These are phyloP conservation scores for Eutrema yunnanense DNA, from an alignment of 345 rosid genomes.

Conservation along the genomic window DNA sequence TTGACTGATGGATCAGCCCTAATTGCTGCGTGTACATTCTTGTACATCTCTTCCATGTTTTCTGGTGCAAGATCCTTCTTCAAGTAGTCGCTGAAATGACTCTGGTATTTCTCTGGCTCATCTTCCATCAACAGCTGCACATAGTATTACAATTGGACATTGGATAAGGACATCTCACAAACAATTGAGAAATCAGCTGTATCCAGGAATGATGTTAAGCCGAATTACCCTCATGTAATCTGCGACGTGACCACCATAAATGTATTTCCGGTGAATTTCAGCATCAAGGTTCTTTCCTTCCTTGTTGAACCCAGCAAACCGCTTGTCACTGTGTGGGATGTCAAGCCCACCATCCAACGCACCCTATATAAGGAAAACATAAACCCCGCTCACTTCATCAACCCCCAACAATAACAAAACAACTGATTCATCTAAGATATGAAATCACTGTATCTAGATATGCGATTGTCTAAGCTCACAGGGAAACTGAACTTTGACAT, in stretches of 20 bases:
- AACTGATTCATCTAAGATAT: neutral
- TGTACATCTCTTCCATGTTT: constrained; percentile 18
- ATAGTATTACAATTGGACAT: neutral
- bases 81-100: constrained; percentile 14
- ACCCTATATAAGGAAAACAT: constrained; percentile 36
- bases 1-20: constrained; percentile 16
- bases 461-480: neutral
- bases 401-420: neutral
- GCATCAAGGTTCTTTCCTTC: constrained; percentile 47
- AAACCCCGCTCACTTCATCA: neutral
- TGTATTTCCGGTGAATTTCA: constrained; percentile 74
- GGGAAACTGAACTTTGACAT: neutral
- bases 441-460: neutral
- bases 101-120: constrained; percentile 31
- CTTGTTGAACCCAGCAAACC: constrained; percentile 77
- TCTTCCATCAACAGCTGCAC: constrained; percentile 24
- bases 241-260: constrained; percentile 74
- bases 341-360: constrained; percentile 89
- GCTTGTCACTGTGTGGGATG: constrained; percentile 84
- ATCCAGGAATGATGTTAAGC: neutral
- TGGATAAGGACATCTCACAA: neutral
- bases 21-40: constrained; percentile 16
- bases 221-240: constrained; percentile 50
- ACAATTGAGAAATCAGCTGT: neutral
- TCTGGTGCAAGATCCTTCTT: constrained; percentile 13